phyloP scores from a whole-genome alignment of 148 eudicot genomes.

The Rhododendron molle region DNA sequence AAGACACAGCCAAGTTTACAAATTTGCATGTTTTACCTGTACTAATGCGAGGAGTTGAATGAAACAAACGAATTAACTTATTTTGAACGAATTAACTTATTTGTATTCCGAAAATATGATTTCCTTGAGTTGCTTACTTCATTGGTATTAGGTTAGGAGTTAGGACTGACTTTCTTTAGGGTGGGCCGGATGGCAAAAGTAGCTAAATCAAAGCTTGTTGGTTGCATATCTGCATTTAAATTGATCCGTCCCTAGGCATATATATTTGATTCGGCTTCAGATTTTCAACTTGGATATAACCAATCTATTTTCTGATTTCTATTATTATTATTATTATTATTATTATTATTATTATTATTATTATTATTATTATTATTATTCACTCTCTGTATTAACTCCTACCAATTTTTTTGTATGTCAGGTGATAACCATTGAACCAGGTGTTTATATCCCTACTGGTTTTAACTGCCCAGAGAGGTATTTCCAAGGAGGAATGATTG shows the following conservation, averaged over 20 bases:
- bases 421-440: conserved; percentile 97
- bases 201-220: neutral
- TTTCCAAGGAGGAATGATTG: neutral
- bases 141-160: neutral
- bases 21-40: neutral
- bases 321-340: too few species aligned
- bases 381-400: neutral
- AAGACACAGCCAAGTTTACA: neutral
- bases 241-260: neutral
- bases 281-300: conserved; percentile 2
- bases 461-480: conserved; percentile 73
- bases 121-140: neutral
- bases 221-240: neutral
- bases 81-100: neutral
- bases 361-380: too few species aligned
- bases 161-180: neutral
- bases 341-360: too few species aligned
- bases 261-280: neutral
- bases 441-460: conserved; percentile 72
- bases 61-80: neutral
- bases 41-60: neutral
- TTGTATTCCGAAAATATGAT: neutral
- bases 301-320: neutral
- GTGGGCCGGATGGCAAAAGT: neutral
- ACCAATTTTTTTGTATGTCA: conserved; percentile 19